Evolutionary conservation across 768 basidiomycete genomes (phyloP).

Genomic region (Gymnopilus junonius): DNA sequence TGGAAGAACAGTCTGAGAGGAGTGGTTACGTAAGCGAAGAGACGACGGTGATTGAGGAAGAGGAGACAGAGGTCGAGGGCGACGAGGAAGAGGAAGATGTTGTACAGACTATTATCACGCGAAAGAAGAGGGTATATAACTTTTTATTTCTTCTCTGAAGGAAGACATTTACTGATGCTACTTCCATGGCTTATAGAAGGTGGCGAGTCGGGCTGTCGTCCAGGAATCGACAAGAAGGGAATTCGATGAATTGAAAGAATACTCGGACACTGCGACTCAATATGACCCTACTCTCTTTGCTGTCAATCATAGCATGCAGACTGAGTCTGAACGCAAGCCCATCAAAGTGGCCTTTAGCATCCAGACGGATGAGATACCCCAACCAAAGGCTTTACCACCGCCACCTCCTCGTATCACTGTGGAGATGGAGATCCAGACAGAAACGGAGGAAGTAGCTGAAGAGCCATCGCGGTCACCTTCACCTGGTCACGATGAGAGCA

Average conservation of each 20-base stretch:
- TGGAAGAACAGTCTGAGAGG: slow-evolving; percentile 41
- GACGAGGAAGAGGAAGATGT: slow-evolving; percentile 80
- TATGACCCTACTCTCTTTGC: slow-evolving; percentile 63
- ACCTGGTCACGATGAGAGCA: slow-evolving; percentile 55
- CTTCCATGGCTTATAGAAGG: slow-evolving; percentile 53
- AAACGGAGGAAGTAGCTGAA: slow-evolving; percentile 50
- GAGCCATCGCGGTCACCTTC: slow-evolving; percentile 48
- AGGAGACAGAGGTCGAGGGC: slow-evolving; percentile 55
- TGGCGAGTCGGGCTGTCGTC: slow-evolving; percentile 62
- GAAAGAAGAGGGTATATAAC: slow-evolving; percentile 68
- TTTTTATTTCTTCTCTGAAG: slow-evolving; percentile 6
- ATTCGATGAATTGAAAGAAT: slow-evolving; percentile 75
- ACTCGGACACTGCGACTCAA: slow-evolving; percentile 74
- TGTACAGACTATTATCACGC: slow-evolving; percentile 87
- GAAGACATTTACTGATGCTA: background rate
- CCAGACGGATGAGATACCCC: slow-evolving; percentile 57
- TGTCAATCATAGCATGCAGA: slow-evolving; percentile 55
- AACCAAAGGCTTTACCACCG: slow-evolving; percentile 31
- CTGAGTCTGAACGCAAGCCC: slow-evolving; percentile 60
- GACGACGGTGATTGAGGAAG: slow-evolving; percentile 42
- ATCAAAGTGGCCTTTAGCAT: slow-evolving; percentile 49
- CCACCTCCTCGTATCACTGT: slow-evolving; percentile 42
- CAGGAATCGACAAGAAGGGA: slow-evolving; percentile 44
- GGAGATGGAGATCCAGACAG: slow-evolving; percentile 73
- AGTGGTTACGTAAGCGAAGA: slow-evolving; percentile 25